Evolutionary conservation across 495 filamentous ascomycete genomes (phyloP).

Genomic region (Lentithecium fluviatile): DNA sequence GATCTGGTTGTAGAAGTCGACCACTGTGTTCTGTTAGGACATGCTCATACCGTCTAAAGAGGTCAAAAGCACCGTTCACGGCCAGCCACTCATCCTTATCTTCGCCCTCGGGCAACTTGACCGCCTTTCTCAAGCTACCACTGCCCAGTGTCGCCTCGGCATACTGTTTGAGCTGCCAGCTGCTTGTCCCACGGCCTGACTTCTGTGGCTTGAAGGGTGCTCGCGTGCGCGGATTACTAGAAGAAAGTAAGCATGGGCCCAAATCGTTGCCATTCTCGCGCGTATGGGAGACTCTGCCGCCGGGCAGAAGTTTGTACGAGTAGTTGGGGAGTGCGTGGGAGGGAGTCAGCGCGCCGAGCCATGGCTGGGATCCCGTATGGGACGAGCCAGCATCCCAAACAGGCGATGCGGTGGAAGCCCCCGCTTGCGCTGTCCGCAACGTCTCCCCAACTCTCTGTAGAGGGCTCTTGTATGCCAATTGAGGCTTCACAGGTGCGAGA

Average conservation of each 20-base stretch:
- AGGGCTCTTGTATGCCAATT: constrained; percentile 30
- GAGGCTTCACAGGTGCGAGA: constrained; percentile 12
- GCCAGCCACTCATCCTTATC: constrained; percentile 97
- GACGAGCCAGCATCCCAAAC: not conserved
- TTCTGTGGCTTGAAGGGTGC: constrained; percentile 89
- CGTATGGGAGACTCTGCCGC: constrained; percentile 11
- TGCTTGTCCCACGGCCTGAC: constrained; percentile 82
- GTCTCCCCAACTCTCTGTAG: constrained; percentile 28
- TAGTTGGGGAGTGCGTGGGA: constrained; percentile 23
- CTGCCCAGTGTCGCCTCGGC: constrained; percentile 95
- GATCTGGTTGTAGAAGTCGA: constrained; percentile 99
- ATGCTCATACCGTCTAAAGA: not conserved
- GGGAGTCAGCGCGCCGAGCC: constrained; percentile 3
- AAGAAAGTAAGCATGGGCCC: constrained; percentile 45
- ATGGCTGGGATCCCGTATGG: not conserved
- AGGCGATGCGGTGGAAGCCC: not conserved
- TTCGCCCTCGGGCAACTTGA: constrained; percentile 94
- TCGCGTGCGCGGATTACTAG: constrained; percentile 78
- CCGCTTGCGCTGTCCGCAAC: constrained; percentile 13
- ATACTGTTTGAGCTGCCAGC: constrained; percentile 95
- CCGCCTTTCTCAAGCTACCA: constrained; percentile 91
- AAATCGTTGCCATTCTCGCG: constrained; percentile 9
- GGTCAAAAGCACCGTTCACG: constrained; percentile 71
- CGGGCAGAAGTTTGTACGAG: constrained; percentile 30
- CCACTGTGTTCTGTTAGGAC: constrained; percentile 56